phyloP scores from a whole-genome alignment of 768 basidiomycete genomes.

The Mycena kentingensis region DNA sequence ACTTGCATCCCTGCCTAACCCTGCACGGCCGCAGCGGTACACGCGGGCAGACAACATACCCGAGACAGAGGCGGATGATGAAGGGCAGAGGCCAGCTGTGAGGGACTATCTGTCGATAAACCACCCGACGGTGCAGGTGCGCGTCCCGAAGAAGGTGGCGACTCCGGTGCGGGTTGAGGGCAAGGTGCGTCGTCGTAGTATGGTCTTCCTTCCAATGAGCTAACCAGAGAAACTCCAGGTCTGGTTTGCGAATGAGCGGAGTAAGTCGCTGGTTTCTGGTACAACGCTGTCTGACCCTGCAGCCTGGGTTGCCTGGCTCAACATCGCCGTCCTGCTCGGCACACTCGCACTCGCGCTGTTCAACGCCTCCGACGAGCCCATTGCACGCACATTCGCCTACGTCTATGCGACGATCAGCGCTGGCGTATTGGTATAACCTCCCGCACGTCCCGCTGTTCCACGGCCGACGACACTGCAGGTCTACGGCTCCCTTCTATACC shows the following conservation, averaged over 20 bases:
- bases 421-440: constrained; percentile 55
- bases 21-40: constrained; percentile 51
- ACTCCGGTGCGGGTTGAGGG: constrained; percentile 86
- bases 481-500: constrained; percentile 86
- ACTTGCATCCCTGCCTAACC: constrained; percentile 47
- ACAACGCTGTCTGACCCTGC: background rate
- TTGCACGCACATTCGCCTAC: constrained; percentile 80
- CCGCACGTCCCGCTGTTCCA: background rate
- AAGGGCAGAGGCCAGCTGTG: constrained; percentile 60
- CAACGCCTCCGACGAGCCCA: constrained; percentile 75
- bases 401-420: constrained; percentile 80
- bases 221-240: too few relatives aligned
- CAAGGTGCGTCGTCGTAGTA: too few relatives aligned
- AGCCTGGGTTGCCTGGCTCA: constrained; percentile 96
- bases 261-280: constrained; percentile 42
- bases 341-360: constrained; percentile 86
- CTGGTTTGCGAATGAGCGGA: constrained; percentile 96
- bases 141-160: constrained; percentile 80
- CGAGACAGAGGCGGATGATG: constrained; percentile 48
- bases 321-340: constrained; percentile 79
- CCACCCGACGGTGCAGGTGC: constrained; percentile 59
- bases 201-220: too few relatives aligned
- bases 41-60: constrained; percentile 76
- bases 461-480: constrained; percentile 43
- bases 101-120: constrained; percentile 79